Evolutionary conservation across 2,329 filamentous ascomycete species (phyloP), one percentile per base, ranked within the genome.

Genomic region (Penicillium digitatum): DNA sequence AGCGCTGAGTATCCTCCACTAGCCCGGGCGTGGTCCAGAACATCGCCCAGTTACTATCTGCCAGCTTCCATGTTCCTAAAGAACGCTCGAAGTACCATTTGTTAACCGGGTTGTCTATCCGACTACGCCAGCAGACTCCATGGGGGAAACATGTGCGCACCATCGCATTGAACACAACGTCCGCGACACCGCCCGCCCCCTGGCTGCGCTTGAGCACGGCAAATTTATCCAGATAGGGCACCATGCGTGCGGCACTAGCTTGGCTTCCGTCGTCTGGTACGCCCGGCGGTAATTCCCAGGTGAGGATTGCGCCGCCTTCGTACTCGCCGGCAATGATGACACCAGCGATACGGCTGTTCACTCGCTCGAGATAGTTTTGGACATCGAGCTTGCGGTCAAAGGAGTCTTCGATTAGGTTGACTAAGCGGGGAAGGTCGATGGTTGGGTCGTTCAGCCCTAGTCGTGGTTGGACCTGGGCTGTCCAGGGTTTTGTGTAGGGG

Each of bases 61-160:
- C 80, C 35, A 99, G 76, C 75, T 95, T 94, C 81, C 87, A 88
- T 2, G 87, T 92, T 0, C 94, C 94, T 45, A 83, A 78, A 2
- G 89, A 90, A 45, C 94, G 82, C 74, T 99, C 94, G 74, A 97
- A 96, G 72, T 99, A 99, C 94, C 94, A 99, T 71, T 96, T 96
- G 70, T 99, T 99, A 5, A 99, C 94, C 0, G 92, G 93, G 68
- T 99, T 97, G 69, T 92, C 85, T 67, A 87, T 88, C 48, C 94
- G 81, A 69, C 89, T 95, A 54, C 92, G 81, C 94, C 94, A 99
- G 68, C 92, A 95, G 1, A 97, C 89, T 1, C 94, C 94, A 2
- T 84, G 75, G 0, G 92, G 92, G 63, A 97, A 95, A 65, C 92
- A 96, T 20, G 87, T 85, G 27, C 89, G 83, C 5, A 96, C 90